Evolutionary conservation across 2,329 filamentous ascomycete species (phyloP), one percentile per base, ranked within the genome.

Genomic region (Sporothrix luriei): DNA sequence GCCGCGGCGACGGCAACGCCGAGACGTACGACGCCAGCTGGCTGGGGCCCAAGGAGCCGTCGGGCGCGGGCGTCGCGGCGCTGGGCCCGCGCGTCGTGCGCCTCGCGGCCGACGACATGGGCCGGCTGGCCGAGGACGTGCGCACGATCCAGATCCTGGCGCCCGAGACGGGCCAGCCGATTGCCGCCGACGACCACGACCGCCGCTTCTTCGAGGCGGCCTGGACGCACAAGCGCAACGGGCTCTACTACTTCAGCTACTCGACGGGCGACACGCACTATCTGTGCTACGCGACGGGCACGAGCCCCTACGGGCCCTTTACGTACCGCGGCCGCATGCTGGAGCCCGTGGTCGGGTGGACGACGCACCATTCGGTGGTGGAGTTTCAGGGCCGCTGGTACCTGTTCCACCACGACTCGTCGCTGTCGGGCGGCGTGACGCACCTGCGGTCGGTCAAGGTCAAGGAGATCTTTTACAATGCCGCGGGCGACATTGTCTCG

Each of bases 291-390:
- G 91, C 89, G 0, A 87, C 84, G 2, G 85, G 88, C 0, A 81
- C 86, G 5, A 88, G 79, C 70, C 91, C 91, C 0, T 79, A 87
- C 13, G 91, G 91, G 0, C 91, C 91, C 0, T 93, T 93, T 74
- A 90, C 87, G 0, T 93, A 92, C 72, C 84, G 82, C 0, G 91
- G 91, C 0, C 81, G 87, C 61, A 90, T 94, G 68, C 78, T 94
- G 64, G 90, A 93, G 81, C 91, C 91, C 0, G 91, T 94, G 5
- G 78, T 91, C 33, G 91, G 91, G 1, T 94, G 91, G 91, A 93
- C 91, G 55, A 94, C 91, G 68, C 91, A 93, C 79, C 91, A 93
- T 78, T 91, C 88, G 3, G 90, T 94, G 73, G 89, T 90, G 11
- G 90, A 93, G 81, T 92, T 91, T 76, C 77, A 87, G 78, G 89